phyloP scores from a whole-genome alignment of 2,329 filamentous ascomycete species.

The Hymenoscyphus infarciens region DNA sequence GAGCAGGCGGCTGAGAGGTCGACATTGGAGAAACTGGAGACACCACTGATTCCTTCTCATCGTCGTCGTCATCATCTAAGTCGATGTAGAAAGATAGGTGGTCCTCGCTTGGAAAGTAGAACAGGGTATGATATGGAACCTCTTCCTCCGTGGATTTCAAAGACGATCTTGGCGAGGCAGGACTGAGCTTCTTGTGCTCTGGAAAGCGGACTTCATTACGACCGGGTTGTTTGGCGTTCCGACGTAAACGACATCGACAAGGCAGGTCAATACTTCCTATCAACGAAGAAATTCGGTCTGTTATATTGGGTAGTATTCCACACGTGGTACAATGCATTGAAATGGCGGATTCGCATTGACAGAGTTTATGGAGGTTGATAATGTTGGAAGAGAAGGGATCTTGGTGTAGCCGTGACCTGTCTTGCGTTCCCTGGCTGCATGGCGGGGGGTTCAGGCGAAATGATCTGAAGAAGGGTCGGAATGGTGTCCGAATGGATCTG shows the following conservation, averaged over 20 bases:
- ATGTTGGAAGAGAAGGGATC: conserved; percentile 2
- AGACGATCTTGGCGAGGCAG: conserved; percentile 3
- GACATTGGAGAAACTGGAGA: conserved; percentile 6
- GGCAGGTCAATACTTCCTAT: conserved; percentile 4
- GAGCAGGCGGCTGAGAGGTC: background rate
- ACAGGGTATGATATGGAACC: conserved; percentile 1
- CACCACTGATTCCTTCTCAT: conserved; percentile 3
- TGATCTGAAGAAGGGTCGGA: conserved; percentile 5
- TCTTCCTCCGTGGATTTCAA: background rate
- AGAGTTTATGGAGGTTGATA: conserved; percentile 7
- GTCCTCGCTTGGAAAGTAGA: conserved; percentile 12
- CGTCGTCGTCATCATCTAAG: background rate
- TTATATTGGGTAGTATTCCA: conserved; percentile 6
- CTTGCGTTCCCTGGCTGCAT: conserved; percentile 8
- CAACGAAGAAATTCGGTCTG: conserved; percentile 9
- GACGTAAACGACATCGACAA: conserved; percentile 8
- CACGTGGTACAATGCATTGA: conserved; percentile 14
- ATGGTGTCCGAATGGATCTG: background rate
- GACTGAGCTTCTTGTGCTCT: conserved; percentile 3
- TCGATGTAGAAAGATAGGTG: conserved; percentile 9
- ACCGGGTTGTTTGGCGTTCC: background rate
- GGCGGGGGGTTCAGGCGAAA: conserved; percentile 12
- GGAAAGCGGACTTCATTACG: background rate
- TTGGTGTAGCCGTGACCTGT: conserved; percentile 6
- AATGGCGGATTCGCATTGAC: conserved; percentile 6